phyloP scores from a whole-genome alignment of 257 asterid genomes.

The Solanum tacnaense region DNA sequence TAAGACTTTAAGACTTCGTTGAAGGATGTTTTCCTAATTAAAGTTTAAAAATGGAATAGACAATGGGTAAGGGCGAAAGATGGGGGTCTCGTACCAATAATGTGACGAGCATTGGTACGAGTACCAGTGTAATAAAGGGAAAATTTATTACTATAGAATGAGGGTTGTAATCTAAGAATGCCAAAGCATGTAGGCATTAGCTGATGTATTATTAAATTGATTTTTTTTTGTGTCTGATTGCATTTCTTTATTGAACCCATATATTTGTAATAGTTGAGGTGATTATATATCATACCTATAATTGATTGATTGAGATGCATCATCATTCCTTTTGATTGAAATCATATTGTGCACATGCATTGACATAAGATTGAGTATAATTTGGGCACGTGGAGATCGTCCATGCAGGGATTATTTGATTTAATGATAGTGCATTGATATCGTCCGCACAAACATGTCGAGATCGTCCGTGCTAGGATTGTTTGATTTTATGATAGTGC shows the following conservation, averaged over 20 bases:
- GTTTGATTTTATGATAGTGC: background rate
- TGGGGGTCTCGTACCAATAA: background rate
- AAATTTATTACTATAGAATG: background rate
- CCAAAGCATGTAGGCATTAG: background rate
- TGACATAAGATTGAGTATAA: background rate
- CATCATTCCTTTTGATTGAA: background rate
- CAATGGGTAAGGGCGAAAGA: background rate
- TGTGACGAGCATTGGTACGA: background rate
- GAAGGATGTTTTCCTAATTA: background rate
- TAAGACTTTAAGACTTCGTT: background rate
- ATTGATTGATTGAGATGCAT: background rate
- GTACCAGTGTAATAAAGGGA: background rate
- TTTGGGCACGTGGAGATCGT: background rate
- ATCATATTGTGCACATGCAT: background rate
- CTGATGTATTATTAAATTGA: background rate
- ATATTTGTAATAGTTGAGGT: no score
- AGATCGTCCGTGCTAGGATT: no score
- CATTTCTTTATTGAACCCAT: background rate
- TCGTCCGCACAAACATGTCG: background rate
- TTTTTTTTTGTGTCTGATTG: background rate
- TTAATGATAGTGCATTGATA: no score
- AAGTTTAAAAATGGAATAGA: background rate
- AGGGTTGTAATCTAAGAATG: background rate
- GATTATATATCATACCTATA: no score
- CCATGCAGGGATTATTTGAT: no score